Percentiles rank a stretch among this genome's conserved stretches.
These are phyloP conservation scores for Diutina neorugosa DNA, from an alignment of 1,139 yeast genomes.

Conservation along the genomic window DNA sequence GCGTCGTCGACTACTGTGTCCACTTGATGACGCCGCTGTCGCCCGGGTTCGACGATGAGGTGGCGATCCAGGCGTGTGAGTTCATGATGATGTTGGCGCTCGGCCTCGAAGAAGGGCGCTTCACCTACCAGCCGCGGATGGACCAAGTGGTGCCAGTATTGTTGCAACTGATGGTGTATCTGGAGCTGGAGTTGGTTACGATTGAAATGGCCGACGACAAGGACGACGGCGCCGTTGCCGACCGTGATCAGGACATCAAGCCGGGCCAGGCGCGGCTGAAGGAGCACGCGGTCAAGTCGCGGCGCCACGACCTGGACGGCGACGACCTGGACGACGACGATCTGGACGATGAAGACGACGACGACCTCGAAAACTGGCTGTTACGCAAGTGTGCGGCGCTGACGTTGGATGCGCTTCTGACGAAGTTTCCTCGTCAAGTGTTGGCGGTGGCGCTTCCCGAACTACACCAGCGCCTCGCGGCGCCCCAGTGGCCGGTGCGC, in stretches of 20 bases:
- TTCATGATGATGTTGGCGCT: conserved; percentile 64
- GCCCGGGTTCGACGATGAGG: conserved; percentile 47
- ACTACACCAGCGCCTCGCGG: conserved; percentile 56
- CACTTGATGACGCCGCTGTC: conserved; percentile 47
- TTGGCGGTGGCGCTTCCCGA: conserved; percentile 61
- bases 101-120: conserved; percentile 32
- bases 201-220: conserved; percentile 63
- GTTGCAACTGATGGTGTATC: conserved; percentile 75
- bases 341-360: conserved; percentile 42
- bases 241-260: conserved; percentile 75
- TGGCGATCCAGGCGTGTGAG: conserved; percentile 88
- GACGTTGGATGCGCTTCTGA: conserved; percentile 71
- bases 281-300: conserved; percentile 40
- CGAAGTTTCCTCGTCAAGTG: conserved; percentile 55
- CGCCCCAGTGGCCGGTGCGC: conserved; percentile 73
- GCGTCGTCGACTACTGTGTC: conserved; percentile 72
- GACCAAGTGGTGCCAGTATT: conserved; percentile 59
- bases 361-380: conserved; percentile 70
- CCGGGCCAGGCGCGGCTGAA: conserved; percentile 66
- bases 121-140: conserved; percentile 44
- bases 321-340: conserved; percentile 36
- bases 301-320: conserved; percentile 19
- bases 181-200: conserved; percentile 65
- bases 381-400: conserved; percentile 91
- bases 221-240: conserved; percentile 58